phyloP scores from a whole-genome alignment of 2,329 filamentous ascomycete species.

The Colletotrichum sp. region DNA sequence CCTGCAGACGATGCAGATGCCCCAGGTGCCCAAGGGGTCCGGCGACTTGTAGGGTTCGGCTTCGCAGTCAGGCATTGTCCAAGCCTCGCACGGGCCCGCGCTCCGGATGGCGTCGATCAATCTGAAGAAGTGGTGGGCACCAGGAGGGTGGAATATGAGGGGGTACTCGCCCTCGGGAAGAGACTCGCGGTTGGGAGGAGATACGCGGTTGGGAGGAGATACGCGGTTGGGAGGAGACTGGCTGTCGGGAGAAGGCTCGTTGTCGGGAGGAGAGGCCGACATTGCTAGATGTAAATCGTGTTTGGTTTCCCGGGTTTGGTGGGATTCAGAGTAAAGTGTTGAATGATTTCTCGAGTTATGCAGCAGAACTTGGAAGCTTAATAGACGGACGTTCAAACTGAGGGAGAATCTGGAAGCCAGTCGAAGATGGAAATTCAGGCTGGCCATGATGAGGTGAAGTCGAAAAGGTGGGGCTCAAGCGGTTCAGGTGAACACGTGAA shows the following conservation, averaged over 20 bases:
- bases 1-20: background rate
- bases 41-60: background rate
- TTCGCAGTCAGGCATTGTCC: background rate
- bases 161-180: background rate
- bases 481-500: background rate
- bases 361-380: background rate
- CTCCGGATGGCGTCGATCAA: background rate
- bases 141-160: background rate
- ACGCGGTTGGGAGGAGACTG: background rate
- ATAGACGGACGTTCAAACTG: background rate
- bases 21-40: background rate
- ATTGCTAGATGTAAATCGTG: background rate
- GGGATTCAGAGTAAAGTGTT: background rate
- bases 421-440: background rate
- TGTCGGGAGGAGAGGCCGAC: background rate
- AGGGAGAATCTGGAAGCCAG: rapidly evolving
- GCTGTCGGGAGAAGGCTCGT: background rate
- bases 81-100: background rate
- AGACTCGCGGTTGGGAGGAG: background rate
- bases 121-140: background rate
- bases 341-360: background rate
- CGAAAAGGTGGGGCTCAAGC: background rate
- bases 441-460: background rate
- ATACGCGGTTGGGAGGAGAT: background rate
- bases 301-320: background rate